Evolutionary conservation across 805 yeast species (phyloP).

Genomic region (Nakazawaea anatomiae): DNA sequence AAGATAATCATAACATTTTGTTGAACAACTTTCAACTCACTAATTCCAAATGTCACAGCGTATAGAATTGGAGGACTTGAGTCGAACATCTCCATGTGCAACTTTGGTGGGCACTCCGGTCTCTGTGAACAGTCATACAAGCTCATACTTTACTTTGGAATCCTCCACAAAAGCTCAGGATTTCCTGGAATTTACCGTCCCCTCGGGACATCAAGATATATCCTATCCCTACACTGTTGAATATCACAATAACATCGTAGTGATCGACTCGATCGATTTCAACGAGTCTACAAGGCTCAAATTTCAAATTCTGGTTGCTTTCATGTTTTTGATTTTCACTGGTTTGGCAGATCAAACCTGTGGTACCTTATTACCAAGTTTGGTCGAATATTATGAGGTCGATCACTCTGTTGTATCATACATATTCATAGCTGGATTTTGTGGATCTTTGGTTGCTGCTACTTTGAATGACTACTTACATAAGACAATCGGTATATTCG

Average conservation of each 20-base stretch:
- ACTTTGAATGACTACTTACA: conserved; percentile 9
- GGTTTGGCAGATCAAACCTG: conserved; percentile 59
- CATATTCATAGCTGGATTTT: conserved; percentile 8
- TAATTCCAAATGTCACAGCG: neutral
- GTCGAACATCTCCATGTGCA: conserved; percentile 1
- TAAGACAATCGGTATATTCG: conserved; percentile 6
- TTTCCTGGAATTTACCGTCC: neutral
- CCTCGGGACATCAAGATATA: neutral
- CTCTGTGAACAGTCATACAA: neutral
- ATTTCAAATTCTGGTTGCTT: conserved; percentile 36
- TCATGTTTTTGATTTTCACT: conserved; percentile 34
- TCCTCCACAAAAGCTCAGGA: neutral
- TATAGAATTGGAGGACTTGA: conserved; percentile 5
- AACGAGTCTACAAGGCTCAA: conserved; percentile 32
- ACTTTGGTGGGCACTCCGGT: conserved; percentile 10
- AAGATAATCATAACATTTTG: too few species aligned
- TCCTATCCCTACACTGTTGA: conserved; percentile 4
- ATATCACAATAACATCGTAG: conserved; percentile 17
- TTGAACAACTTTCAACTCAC: too few species aligned
- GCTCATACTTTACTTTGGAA: conserved; percentile 4
- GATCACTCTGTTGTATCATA: conserved; percentile 31
- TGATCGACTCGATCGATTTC: conserved; percentile 34
- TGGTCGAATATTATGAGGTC: conserved; percentile 42
- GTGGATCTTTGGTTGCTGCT: conserved; percentile 6
- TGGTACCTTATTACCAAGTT: conserved; percentile 52